Conservation (phyloP, 495 filamentous ascomycete genomes). For the Aspergillus coremiiformis region DNA sequence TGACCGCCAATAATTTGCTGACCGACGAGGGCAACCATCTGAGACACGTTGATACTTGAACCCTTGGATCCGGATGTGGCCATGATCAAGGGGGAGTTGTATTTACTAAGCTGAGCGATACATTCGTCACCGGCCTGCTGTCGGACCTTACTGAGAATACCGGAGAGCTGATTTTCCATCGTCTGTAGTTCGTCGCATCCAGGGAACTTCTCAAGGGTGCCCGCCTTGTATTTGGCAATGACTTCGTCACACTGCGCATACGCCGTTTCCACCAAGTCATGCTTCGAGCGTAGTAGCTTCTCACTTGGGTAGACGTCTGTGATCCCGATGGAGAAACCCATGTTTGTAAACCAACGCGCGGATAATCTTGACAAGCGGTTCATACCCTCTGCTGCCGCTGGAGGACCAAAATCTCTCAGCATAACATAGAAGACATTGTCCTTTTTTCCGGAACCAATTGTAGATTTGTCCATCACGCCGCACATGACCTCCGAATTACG, state of each 20-base stretch:
- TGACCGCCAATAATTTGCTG: slow-evolving; percentile 94
- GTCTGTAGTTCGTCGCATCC: slow-evolving; percentile 89
- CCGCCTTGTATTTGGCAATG: slow-evolving; percentile 71
- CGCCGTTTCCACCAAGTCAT: slow-evolving; percentile 65
- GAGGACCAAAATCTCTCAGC: slow-evolving; percentile 85
- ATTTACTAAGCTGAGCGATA: slow-evolving; percentile 78
- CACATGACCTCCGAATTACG: slow-evolving; percentile 98
- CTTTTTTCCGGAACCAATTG: slow-evolving; percentile 92
- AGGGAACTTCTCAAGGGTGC: slow-evolving; percentile 71
- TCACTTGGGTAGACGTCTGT: slow-evolving; percentile 81
- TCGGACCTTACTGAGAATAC: slow-evolving; percentile 84
- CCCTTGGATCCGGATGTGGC: slow-evolving; percentile 94
- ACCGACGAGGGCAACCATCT: slow-evolving; percentile 96
- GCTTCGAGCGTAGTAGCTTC: slow-evolving; percentile 60
- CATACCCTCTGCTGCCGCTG: slow-evolving; percentile 85
- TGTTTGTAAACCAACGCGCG: slow-evolving; percentile 77
- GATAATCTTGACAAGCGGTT: slow-evolving; percentile 88
- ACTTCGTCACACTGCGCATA: slow-evolving; percentile 76
- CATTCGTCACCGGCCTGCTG: slow-evolving; percentile 86
- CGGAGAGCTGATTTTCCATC: slow-evolving; percentile 82
- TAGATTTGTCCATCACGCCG: slow-evolving; percentile 95
- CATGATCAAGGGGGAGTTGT: slow-evolving; percentile 94
- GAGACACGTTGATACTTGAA: slow-evolving; percentile 94
- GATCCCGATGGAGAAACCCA: slow-evolving; percentile 94
- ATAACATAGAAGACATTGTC: slow-evolving; percentile 97